Conservation (phyloP, 2,329 filamentous ascomycete species). For the Colletotrichum lentis region DNA sequence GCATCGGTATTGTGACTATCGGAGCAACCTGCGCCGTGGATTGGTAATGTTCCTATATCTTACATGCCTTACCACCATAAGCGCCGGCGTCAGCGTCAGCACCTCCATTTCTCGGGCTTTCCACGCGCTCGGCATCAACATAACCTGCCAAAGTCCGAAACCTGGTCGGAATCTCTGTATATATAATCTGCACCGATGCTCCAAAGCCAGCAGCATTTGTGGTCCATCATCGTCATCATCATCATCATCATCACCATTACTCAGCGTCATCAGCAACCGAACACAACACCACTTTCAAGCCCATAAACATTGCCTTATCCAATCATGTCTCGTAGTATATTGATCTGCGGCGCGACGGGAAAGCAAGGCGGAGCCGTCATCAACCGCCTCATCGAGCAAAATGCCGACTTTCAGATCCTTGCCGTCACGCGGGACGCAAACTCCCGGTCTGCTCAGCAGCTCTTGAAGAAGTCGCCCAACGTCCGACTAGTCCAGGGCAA, state of each 20-base stretch:
- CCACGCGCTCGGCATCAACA: not conserved
- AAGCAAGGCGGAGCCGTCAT: conserved; percentile 51
- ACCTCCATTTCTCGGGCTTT: not conserved
- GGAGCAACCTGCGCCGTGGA: not conserved
- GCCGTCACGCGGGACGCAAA: conserved; percentile 66
- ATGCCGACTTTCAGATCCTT: conserved; percentile 59
- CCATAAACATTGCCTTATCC: not conserved
- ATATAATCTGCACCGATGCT: not conserved
- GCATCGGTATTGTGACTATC: not conserved
- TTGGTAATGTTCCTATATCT: not conserved
- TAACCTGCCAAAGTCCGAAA: not conserved
- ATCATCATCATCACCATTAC: no score
- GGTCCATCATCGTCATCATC: no score
- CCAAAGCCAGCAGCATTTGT: not conserved
- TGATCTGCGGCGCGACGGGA: conserved; percentile 50
- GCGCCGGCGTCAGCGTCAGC: no score
- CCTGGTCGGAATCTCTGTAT: not conserved
- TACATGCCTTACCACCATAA: no score
- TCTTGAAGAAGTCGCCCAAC: conserved; percentile 54
- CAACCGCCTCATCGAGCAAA: conserved; percentile 43
- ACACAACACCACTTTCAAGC: not conserved
- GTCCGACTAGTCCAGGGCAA: conserved; percentile 67
- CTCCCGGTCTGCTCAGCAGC: conserved; percentile 59
- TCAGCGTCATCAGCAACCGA: not conserved
- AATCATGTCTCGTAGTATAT: conserved; percentile 43